Evolutionary conservation across 805 yeast species (phyloP), one percentile per base, ranked within the genome.

Genomic region (Saccharomyces kudriavzevii): DNA sequence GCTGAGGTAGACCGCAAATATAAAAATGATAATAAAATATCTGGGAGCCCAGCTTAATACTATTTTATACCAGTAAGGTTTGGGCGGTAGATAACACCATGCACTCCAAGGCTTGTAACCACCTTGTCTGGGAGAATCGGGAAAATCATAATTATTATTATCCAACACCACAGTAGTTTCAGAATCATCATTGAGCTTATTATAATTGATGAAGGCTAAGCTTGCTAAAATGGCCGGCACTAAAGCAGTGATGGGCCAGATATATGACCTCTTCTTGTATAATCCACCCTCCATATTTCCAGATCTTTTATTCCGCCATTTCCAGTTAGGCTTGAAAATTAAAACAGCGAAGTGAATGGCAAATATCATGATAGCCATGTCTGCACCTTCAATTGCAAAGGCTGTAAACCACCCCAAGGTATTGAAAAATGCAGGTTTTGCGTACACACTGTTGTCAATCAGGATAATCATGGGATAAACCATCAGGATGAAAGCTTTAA

Each of bases 31-130:
- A 52, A 90, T 79, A 54, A 80, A 69, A 65, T 82, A 89, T 49
- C 97, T 75, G 11, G 95, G 90, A 1, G 82, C 83, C 96, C 96
- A 91, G 58, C 89, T 80, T 49, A 90, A 70, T 1, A 75, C 89
- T 43, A 85, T 64, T 54, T 89, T 74, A 65, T 82, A 85, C 94
- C 94, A 89, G 6, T 76, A 64, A 0, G 95, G 95, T 1, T 70
- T 57, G 46, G 81, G 80, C 0, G 96, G 90, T 53, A 90, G 71
- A 66, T 85, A 89, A 65, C 96, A 85, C 90, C 89, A 87, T 56
- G 84, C 80, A 45, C 84, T 80, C 55, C 79, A 76, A 28, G 89
- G 82, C 40, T 70, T 65, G 65, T 85, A 89, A 1, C 87, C 85
- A 4, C 74, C 73, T 6, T 68, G 62, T 52, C 64, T 63, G 4